Conservation (phyloP, 2,329 filamentous ascomycete genomes). For the Neobulgaria alba region DNA sequence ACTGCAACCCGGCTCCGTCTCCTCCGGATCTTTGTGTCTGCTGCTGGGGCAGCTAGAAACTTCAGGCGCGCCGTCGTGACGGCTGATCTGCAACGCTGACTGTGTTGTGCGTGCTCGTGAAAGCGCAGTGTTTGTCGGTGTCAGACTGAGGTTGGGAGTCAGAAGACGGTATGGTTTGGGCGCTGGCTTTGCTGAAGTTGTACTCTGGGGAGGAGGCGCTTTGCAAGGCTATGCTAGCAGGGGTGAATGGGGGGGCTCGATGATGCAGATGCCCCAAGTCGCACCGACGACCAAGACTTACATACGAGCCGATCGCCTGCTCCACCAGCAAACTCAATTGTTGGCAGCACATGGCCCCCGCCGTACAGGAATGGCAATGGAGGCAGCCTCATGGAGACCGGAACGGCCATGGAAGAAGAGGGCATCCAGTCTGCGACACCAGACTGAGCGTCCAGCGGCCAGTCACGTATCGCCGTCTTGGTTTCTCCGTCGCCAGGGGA, state of each 20-base stretch:
- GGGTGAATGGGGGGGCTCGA: neutral
- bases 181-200: slow-evolving; percentile 1
- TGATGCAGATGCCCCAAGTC: slow-evolving; percentile 1
- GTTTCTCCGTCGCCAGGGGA: neutral
- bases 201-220: neutral
- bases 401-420: neutral
- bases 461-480: neutral
- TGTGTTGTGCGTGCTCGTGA: slow-evolving; percentile 8
- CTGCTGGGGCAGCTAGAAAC: slow-evolving; percentile 15
- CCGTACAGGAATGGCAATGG: too few species aligned
- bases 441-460: neutral
- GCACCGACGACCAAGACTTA: too few species aligned
- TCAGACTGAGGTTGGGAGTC: neutral
- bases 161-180: neutral
- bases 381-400: neutral
- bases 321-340: neutral
- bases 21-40: slow-evolving; percentile 7
- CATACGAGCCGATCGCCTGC: neutral
- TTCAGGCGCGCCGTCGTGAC: slow-evolving; percentile 17
- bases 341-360: neutral
- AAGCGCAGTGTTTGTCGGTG: neutral
- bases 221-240: neutral
- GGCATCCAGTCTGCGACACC: neutral
- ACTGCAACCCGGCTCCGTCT: slow-evolving; percentile 9
- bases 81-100: slow-evolving; percentile 12